Evolutionary conservation across 805 yeast species (phyloP).

Genomic region (Metschnikowia kunwiensis): DNA sequence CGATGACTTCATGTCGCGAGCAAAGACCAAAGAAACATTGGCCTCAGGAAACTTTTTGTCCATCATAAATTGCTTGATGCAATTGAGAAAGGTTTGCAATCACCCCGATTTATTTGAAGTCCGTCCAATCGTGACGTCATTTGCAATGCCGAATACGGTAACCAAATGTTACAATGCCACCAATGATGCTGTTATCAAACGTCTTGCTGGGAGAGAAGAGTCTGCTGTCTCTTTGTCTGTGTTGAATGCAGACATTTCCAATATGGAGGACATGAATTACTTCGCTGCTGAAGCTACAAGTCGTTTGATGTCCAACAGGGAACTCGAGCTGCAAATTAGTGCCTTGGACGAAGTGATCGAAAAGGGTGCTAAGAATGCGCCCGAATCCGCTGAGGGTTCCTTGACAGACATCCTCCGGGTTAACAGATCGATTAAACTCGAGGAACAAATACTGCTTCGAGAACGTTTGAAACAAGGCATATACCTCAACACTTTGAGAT

Average conservation of each 20-base stretch:
- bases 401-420: conserved; percentile 48
- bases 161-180: conserved; percentile 43
- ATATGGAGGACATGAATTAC: conserved; percentile 43
- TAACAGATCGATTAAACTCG: conserved; percentile 53
- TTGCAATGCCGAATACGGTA: conserved; percentile 68
- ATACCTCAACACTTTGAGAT: conserved; percentile 64
- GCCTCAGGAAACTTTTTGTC: conserved; percentile 93
- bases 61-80: conserved; percentile 96
- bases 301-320: conserved; percentile 45
- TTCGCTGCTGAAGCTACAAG: conserved; percentile 44
- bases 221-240: conserved; percentile 47
- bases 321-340: conserved; percentile 43
- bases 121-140: conserved; percentile 88
- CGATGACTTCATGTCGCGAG: conserved; percentile 96
- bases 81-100: conserved; percentile 90
- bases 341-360: conserved; percentile 40
- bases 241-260: conserved; percentile 58
- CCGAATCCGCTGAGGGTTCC: conserved; percentile 15
- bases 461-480: conserved; percentile 53
- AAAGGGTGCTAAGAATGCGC: conserved; percentile 13
- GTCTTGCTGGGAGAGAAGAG: conserved; percentile 12
- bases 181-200: conserved; percentile 21
- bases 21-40: conserved; percentile 89
- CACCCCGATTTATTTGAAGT: conserved; percentile 97
- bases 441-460: conserved; percentile 50